phyloP scores from a whole-genome alignment of 768 basidiomycete genomes.

The Saitozyma podzolica region DNA sequence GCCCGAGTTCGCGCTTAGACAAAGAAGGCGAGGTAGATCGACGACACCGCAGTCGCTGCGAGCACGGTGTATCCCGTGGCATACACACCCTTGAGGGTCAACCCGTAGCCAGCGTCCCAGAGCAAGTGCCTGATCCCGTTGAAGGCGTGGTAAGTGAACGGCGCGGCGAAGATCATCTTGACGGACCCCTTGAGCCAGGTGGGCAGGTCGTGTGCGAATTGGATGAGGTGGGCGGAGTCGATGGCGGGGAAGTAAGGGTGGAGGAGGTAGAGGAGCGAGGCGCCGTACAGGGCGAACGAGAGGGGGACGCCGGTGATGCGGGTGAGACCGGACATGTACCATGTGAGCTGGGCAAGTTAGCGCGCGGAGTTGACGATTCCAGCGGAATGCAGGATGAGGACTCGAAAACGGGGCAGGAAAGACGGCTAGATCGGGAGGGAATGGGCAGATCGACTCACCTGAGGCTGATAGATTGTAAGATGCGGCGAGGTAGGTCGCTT shows the following conservation, averaged over 20 bases:
- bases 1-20: slow-evolving; percentile 18
- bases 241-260: slow-evolving; percentile 67
- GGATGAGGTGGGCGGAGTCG: slow-evolving; percentile 74
- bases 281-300: slow-evolving; percentile 75
- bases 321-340: slow-evolving; percentile 80
- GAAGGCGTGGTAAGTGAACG: slow-evolving; percentile 85
- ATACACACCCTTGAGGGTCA: slow-evolving; percentile 78
- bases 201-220: slow-evolving; percentile 69
- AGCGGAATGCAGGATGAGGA: too few species aligned
- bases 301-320: slow-evolving; percentile 81
- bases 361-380: too few species aligned
- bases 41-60: slow-evolving; percentile 72
- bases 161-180: slow-evolving; percentile 76
- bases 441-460: slow-evolving; percentile 31
- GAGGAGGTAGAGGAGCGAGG: slow-evolving; percentile 79
- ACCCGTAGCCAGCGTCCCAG: slow-evolving; percentile 86
- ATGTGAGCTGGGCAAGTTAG: slow-evolving; percentile 70
- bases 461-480: slow-evolving; percentile 79
- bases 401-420: too few species aligned
- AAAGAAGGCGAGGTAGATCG: slow-evolving; percentile 65
- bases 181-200: slow-evolving; percentile 71
- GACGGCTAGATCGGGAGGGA: neutral
- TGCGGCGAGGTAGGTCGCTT: slow-evolving; percentile 90
- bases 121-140: slow-evolving; percentile 87
- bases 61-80: slow-evolving; percentile 78